Conservation (phyloP, 169 alveolate genomes). For the Theileria luwenshuni region DNA sequence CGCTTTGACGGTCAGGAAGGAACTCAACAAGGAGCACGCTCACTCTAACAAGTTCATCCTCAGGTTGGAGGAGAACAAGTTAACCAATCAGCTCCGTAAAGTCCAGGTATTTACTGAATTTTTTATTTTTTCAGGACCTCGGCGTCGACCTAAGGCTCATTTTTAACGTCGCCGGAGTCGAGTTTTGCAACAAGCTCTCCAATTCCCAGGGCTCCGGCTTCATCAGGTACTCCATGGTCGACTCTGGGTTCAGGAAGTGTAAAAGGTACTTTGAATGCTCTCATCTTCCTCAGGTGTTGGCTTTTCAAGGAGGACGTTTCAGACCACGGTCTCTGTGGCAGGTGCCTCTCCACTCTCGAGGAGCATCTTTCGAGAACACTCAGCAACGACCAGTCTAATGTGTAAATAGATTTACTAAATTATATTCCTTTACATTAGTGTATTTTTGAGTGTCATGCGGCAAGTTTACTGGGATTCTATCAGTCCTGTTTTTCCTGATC, state of each 20-base stretch:
- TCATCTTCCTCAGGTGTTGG: conserved; percentile 44
- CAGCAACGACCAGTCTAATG: neutral
- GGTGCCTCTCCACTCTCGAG: conserved; percentile 12
- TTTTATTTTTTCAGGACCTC: conserved; percentile 15
- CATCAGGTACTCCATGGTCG: conserved; percentile 3
- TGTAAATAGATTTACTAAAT: neutral
- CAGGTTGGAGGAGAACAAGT: neutral
- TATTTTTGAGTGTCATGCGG: too few relatives aligned
- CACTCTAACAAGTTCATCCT: neutral
- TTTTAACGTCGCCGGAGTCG: conserved; percentile 43
- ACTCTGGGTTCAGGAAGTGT: conserved; percentile 26
- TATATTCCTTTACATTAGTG: too few relatives aligned
- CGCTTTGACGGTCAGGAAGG: conserved; percentile 18
- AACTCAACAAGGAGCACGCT: conserved; percentile 7
- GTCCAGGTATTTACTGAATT: conserved; percentile 8
- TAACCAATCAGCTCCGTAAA: conserved; percentile 14
- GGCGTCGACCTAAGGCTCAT: conserved; percentile 40
- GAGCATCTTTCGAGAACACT: neutral
- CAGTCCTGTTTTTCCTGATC: neutral
- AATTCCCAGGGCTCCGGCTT: neutral
- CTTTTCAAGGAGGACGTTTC: conserved; percentile 50
- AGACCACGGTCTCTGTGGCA: conserved; percentile 37
- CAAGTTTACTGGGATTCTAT: too few relatives aligned
- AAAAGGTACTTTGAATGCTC: conserved; percentile 17
- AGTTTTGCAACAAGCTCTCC: neutral